phyloP scores from a whole-genome alignment of 257 asterid genomes.

The Solanum bulbocastanum region DNA sequence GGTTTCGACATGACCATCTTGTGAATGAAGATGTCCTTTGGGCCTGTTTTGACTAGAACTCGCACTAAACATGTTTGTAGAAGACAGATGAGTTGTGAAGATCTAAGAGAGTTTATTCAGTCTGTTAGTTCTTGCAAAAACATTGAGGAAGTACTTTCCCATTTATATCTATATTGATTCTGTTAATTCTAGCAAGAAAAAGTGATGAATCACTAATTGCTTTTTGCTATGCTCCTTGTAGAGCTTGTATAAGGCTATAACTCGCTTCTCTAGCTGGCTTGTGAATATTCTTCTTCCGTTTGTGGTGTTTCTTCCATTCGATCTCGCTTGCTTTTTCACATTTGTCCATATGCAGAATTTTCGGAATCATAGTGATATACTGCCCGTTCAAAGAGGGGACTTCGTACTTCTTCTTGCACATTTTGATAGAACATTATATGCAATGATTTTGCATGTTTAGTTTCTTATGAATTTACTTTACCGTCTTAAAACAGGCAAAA shows the following conservation, averaged over 20 bases:
- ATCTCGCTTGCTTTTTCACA: not conserved
- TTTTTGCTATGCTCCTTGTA: not conserved
- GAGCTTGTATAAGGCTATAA: not conserved
- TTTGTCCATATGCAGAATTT: not conserved
- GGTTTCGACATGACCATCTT: not conserved
- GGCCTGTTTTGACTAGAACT: not conserved
- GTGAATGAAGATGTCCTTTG: not conserved
- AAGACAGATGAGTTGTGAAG: not conserved
- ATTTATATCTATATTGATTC: not conserved
- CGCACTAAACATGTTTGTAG: not conserved
- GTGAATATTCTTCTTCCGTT: not conserved
- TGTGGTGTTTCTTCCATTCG: not conserved
- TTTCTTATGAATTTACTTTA: not conserved
- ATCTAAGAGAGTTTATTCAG: not conserved
- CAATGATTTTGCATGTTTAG: not conserved
- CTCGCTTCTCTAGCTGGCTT: not conserved
- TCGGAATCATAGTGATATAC: not conserved
- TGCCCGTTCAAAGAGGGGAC: not conserved
- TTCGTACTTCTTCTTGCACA: not conserved
- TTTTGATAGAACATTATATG: not conserved
- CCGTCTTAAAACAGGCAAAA: constrained; percentile 41
- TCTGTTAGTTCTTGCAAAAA: not conserved
- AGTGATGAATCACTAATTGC: not conserved
- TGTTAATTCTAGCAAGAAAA: not conserved
- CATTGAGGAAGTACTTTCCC: not conserved